phyloP scores from a whole-genome alignment of 2,329 filamentous ascomycete genomes.

The Alternaria consortialis region DNA sequence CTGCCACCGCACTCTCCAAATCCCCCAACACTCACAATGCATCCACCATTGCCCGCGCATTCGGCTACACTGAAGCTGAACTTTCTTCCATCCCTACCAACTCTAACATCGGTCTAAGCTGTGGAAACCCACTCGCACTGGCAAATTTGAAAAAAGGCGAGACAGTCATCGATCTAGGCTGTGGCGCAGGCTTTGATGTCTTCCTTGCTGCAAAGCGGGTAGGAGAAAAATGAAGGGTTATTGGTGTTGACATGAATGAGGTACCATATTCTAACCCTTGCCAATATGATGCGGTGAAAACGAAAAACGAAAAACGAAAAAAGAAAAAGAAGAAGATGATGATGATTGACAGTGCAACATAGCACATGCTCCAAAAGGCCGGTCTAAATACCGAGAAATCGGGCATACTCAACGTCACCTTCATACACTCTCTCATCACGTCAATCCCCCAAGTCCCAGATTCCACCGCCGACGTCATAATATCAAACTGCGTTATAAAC shows the following conservation, averaged over 20 bases:
- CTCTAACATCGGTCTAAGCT: slow-evolving; percentile 64
- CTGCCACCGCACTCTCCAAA: slow-evolving; percentile 14
- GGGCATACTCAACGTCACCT: slow-evolving; percentile 57
- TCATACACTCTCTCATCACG: slow-evolving; percentile 48
- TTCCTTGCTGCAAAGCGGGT: slow-evolving; percentile 64
- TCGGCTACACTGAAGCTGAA: slow-evolving; percentile 53
- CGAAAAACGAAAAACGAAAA: no score
- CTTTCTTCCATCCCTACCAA: slow-evolving; percentile 57
- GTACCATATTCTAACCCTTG: slow-evolving; percentile 37
- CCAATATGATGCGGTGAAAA: no score
- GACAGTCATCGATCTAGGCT: slow-evolving; percentile 66
- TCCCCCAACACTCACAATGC: slow-evolving; percentile 6
- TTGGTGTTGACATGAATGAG: slow-evolving; percentile 70
- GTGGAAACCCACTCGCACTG: slow-evolving; percentile 63
- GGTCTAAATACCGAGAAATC: slow-evolving; percentile 55
- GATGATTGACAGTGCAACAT: no score
- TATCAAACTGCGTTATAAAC: neutral
- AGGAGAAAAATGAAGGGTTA: slow-evolving; percentile 58
- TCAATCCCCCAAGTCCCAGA: neutral
- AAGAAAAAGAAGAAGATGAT: no score
- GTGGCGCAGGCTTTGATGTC: slow-evolving; percentile 67
- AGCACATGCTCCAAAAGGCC: slow-evolving; percentile 66
- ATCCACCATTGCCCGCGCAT: slow-evolving; percentile 19
- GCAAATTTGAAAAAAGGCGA: slow-evolving; percentile 63
- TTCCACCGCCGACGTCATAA: neutral